Evolutionary conservation across 768 basidiomycete genomes (phyloP), one percentile per base, ranked within the genome.

Genomic region (Daedaleopsis sinensis): DNA sequence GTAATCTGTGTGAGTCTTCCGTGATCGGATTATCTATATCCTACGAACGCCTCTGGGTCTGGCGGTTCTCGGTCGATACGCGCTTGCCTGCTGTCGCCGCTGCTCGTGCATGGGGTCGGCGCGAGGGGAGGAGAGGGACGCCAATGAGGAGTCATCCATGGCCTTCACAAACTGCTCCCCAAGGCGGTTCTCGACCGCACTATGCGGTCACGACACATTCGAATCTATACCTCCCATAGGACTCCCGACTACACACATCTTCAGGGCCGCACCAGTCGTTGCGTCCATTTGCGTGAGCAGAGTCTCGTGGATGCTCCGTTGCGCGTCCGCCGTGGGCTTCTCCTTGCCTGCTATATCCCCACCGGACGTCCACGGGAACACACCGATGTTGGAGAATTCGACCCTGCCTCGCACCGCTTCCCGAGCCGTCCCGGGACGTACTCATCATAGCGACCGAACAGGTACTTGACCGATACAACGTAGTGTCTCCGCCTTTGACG

Each of bases 361-460:
- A n/a, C n/a, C n/a, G n/a, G 16, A 21, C 1, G 27, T 16, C 39
- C 49, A 47, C 12, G 64, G 57, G 46, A 76, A 71, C 1, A 60
- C 65, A 10, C 79, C 78, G 15, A 76, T 53, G 64, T 80, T 80
- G n/a, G 79, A 79, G 12, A 80, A 52, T 59, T 75, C 74, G 18
- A 80, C 36, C 71, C 72, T 18, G 18, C 65, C 6, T 58, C 61
- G 24, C 79, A 68, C 64, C 78, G 77, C 62, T 66, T 70, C 16
- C 74, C 76, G 18, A 76, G 55, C 61, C 68, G 68, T 1, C 71
- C 70, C 10, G 46, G 55, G 52, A 74, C 68, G 60, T 60, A 79
- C 5, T 59, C 63, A 23, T 66, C 68, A 56, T 73, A 74, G 43
- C 72, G 65, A 32, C 76, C 73, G 54, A 69, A 71, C 12, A 80